Evolutionary conservation across 345 rosid genomes (phyloP), one percentile per base, ranked within the genome.

Genomic region (Populus deltoides): DNA sequence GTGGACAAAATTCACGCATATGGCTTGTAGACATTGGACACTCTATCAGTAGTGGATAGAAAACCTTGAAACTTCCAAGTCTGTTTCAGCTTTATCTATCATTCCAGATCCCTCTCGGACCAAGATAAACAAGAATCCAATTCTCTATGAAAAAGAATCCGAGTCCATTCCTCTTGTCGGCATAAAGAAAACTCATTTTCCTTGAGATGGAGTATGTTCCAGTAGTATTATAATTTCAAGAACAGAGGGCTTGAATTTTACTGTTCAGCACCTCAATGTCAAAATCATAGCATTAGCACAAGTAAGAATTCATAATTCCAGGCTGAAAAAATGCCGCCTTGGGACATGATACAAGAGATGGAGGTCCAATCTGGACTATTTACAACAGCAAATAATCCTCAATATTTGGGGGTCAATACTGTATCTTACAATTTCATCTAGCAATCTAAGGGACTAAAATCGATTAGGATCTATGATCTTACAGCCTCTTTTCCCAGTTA

Each of bases 401-500:
- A 11, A 71, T 4, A 27, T 43, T 1, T 36, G 27, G 71, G 27
- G 43, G 11, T 35, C 24, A 8, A 68, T 68, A 68, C 27, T 8
- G 71, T 4, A 68, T 47, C 24, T 33, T 29, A 45, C 25, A 47
- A 20, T 53, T 72, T 53, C 41, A 31, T 53, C 65, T 51, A 72
- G 18, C 27, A 39, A 39, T 33, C 73, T 70, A 70, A 45, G 5
- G 36, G 9, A 6, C 9, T 27, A 70, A 47, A 45, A 55, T 35
- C 8, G 20, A 20, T 71, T 29, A 1, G 4, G 31, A 71, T 47
- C 20, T 4, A 70, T 25, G 3, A 29, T 29, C 8, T n/a, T 8
- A 5, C 10, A 51, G n/a, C 73, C 27, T 16, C 10, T 49, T 13
- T 45, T 71, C 51, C 36, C 2, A 4, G 22, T 39, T 76, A 91